Conservation (phyloP, 1,284 basidiomycete genomes). For the Volvariella volvacea region DNA sequence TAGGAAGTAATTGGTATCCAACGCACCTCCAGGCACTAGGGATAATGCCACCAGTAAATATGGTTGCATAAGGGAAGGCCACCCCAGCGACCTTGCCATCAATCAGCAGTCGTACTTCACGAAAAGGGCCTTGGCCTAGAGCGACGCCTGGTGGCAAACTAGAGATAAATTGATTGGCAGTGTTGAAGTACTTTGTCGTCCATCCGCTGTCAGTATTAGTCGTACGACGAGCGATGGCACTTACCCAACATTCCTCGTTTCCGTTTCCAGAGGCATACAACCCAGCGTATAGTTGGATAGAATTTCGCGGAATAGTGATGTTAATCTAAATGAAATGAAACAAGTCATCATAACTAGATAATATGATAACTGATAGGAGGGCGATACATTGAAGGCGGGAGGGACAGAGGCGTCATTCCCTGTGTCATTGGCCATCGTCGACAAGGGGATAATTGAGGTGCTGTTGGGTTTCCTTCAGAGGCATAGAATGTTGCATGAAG, state of each 20-base stretch:
- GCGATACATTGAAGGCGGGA: slow-evolving; percentile 62
- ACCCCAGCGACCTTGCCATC: slow-evolving; percentile 70
- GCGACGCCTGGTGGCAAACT: slow-evolving; percentile 48
- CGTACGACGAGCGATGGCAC: slow-evolving; percentile 10
- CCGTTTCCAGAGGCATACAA: slow-evolving; percentile 68
- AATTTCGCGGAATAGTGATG: slow-evolving; percentile 62
- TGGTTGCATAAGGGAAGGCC: slow-evolving; percentile 71
- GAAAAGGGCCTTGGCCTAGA: slow-evolving; percentile 63
- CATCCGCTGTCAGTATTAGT: slow-evolving; percentile 6
- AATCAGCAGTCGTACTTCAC: slow-evolving; percentile 73
- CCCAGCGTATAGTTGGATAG: slow-evolving; percentile 65
- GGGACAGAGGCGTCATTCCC: slow-evolving; percentile 70
- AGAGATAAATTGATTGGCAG: slow-evolving; percentile 51
- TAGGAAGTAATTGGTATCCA: slow-evolving; percentile 62
- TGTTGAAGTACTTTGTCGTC: slow-evolving; percentile 60
- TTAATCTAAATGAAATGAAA: slow-evolving; percentile 25
- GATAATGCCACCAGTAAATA: slow-evolving; percentile 78
- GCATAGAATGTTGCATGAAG: slow-evolving; percentile 66
- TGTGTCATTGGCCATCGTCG: slow-evolving; percentile 52
- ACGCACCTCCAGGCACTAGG: slow-evolving; percentile 65
- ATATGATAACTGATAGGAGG: slow-evolving; percentile 18
- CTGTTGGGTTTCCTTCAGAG: slow-evolving; percentile 45
- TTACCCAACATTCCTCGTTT: slow-evolving; percentile 74
- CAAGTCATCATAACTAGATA: neutral
- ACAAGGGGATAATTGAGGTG: slow-evolving; percentile 64